phyloP scores from a whole-genome alignment of 2,329 filamentous ascomycete species.

The Dothidotthia symphoricarpi region DNA sequence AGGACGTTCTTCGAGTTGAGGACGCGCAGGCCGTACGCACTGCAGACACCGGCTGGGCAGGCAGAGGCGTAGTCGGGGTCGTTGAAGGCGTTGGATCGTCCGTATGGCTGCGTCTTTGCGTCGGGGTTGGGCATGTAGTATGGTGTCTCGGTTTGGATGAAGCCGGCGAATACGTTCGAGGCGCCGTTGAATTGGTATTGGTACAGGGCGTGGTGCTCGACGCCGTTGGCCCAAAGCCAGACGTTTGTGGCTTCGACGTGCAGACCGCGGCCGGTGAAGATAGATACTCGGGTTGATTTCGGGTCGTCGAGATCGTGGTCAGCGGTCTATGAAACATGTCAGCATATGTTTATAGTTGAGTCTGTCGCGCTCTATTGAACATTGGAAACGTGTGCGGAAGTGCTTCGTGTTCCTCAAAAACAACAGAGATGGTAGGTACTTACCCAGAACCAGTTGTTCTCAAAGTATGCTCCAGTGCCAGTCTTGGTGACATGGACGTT shows the following conservation, averaged over 20 bases:
- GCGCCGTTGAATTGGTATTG: conserved; percentile 85
- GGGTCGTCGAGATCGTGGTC: conserved; percentile 86
- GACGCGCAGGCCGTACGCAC: conserved; percentile 64
- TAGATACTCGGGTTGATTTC: conserved; percentile 70
- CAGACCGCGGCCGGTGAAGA: conserved; percentile 85
- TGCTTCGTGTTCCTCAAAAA: background rate
- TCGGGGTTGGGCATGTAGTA: conserved; percentile 80
- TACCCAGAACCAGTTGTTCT: conserved; percentile 87
- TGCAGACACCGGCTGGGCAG: conserved; percentile 24
- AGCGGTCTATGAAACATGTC: conserved; percentile 54
- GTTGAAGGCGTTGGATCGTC: conserved; percentile 50
- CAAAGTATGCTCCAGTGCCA: conserved; percentile 67
- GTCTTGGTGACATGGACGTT: conserved; percentile 52
- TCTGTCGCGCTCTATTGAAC: too few species aligned
- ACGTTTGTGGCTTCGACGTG: conserved; percentile 60
- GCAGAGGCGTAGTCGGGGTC: conserved; percentile 67
- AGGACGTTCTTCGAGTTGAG: conserved; percentile 57
- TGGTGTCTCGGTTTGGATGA: conserved; percentile 89
- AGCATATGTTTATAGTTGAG: conserved; percentile 2
- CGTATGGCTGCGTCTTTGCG: conserved; percentile 62
- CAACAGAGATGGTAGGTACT: too few species aligned
- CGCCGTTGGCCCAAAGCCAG: conserved; percentile 65
- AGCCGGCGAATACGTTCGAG: conserved; percentile 73
- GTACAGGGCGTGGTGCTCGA: conserved; percentile 61
- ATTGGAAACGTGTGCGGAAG: background rate